Percentiles rank a stretch among this genome's conserved stretches.
Evolutionary conservation across 2,329 filamentous ascomycete genomes (phyloP).

Genomic region (Paracamarosporium sp.): DNA sequence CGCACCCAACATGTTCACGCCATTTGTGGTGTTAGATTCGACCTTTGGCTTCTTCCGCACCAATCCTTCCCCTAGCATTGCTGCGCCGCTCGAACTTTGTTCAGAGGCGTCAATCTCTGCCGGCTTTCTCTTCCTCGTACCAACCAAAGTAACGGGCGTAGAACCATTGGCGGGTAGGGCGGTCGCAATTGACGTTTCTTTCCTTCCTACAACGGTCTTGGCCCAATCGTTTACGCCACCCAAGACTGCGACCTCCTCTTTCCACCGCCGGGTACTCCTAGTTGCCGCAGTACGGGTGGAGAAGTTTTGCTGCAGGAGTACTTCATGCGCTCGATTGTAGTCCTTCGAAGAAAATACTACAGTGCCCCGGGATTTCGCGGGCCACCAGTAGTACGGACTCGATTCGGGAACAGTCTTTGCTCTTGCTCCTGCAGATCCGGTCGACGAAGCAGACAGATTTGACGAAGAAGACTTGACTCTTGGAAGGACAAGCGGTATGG

Average conservation of each 20-base stretch:
- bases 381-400: slow-evolving; percentile 73
- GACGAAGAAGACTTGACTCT: slow-evolving; percentile 64
- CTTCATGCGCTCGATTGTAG: slow-evolving; percentile 72
- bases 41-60: slow-evolving; percentile 43
- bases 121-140: slow-evolving; percentile 44
- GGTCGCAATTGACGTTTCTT: slow-evolving; percentile 17
- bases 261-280: slow-evolving; percentile 73
- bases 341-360: slow-evolving; percentile 67
- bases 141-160: slow-evolving; percentile 32
- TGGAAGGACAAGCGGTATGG: slow-evolving; percentile 69
- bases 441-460: slow-evolving; percentile 52
- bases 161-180: slow-evolving; percentile 8
- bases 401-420: slow-evolving; percentile 55
- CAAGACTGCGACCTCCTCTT: slow-evolving; percentile 65
- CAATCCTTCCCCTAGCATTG: slow-evolving; percentile 26
- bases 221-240: slow-evolving; percentile 38
- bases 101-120: slow-evolving; percentile 10
- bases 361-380: slow-evolving; percentile 65
- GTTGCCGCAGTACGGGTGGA: slow-evolving; percentile 67
- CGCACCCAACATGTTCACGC: slow-evolving; percentile 35
- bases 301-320: slow-evolving; percentile 78
- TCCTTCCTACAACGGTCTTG: slow-evolving; percentile 34
- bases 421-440: slow-evolving; percentile 44
- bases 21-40: slow-evolving; percentile 23
- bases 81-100: slow-evolving; percentile 12